Conservation (phyloP, 1,284 basidiomycete species). For the Ceratobasidium sp. region DNA sequence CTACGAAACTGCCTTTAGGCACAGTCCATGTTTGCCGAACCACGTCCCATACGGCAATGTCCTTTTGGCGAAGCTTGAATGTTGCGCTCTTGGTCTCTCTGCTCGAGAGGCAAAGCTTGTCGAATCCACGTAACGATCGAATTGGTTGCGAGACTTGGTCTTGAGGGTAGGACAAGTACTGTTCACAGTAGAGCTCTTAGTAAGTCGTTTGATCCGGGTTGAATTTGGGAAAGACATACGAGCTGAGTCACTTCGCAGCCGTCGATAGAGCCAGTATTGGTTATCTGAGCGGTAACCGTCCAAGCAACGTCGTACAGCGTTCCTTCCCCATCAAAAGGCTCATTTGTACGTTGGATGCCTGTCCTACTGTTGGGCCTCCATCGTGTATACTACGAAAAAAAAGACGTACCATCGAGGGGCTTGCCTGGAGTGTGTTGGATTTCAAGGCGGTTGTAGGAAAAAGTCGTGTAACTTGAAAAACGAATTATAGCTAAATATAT, state of each 20-base stretch:
- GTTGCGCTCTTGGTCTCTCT: constrained; percentile 60
- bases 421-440: constrained; percentile 29
- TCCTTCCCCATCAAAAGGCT: constrained; percentile 21
- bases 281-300: constrained; percentile 50
- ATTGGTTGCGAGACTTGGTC: constrained; percentile 20
- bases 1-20: constrained; percentile 39
- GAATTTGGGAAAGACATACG: not conserved
- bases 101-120: constrained; percentile 61
- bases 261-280: constrained; percentile 48
- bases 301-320: constrained; percentile 45
- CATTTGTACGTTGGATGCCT: constrained; percentile 21
- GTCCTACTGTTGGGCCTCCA: not conserved
- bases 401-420: constrained; percentile 24
- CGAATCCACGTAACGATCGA: constrained; percentile 58
- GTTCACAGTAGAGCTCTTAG: not conserved
- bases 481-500: not conserved
- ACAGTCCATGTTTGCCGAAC: constrained; percentile 47
- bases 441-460: constrained; percentile 61
- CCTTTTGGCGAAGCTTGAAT: constrained; percentile 55
- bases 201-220: not conserved
- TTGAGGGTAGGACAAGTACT: constrained; percentile 29
- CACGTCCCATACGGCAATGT: constrained; percentile 49
- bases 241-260: constrained; percentile 47
- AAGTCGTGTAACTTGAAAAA: constrained; percentile 61
- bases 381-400: not conserved